Base-by-base conservation (phyloP, 139 green algal genomes). In the Zygnema circumcarinatum region DNA sequence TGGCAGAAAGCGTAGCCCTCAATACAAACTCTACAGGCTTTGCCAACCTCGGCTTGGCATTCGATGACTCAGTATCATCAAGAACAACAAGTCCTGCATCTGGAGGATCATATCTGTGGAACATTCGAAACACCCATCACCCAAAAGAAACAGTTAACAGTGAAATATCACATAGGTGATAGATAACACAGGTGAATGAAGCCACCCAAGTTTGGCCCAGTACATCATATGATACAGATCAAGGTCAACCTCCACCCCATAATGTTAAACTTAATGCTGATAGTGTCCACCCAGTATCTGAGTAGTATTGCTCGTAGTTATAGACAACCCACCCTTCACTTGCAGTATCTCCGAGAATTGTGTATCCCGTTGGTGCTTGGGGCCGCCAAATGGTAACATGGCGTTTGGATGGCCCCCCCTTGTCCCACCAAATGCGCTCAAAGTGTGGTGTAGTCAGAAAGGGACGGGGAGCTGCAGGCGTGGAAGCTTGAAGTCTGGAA, bases 381-480 rank as follows among this genome's bases (percentile, higher is more conserved):
- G 95, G 92, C 0, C 94, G 87, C 94, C 94, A 96, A n/a, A 96
- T 89, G 41, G 81, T 79, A 29, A 79, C 68, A 29, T 88, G 89
- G 16, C 35, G 76, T 1, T 68, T 41, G 0, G 25, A 38, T 2
- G 85, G 67, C 2, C 79, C 69, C 36, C 91, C 86, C 62, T 93
- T 93, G 91, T 97, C 94, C 90, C 92, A 95, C 94, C 94, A 97
- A 3, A 97, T 85, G 31, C 92, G 91, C 1, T 53, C 3, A 74
- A 96, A 96, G 87, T 96, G 2, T 92, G 31, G 94, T 90, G 90
- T 91, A 3, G 67, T 87, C 3, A 76, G 89, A 39, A 83, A 81
- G 21, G 31, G 75, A 7, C 75, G 62, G 0, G 92, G 91, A 72
- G 94, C 92, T 74, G 33, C 7, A 20, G 36, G 21, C 11, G 2